Evolutionary conservation across 306 rosid genomes (phyloP).

Genomic region (Carpinus fangiana): DNA sequence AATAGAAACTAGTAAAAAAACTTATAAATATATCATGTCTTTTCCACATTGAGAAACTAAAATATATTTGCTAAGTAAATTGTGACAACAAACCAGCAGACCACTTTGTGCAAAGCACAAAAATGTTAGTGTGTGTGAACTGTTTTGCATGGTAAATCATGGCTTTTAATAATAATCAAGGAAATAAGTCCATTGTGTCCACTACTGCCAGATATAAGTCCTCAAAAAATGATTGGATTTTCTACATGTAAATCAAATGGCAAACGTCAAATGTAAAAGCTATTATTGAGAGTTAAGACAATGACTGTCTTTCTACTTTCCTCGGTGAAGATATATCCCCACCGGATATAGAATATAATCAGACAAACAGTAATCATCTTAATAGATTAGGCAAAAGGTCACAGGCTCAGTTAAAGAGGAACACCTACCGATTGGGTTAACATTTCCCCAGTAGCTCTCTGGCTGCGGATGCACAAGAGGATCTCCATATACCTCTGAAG

Average conservation of each 20-base stretch:
- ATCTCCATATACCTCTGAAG: conserved; percentile 97
- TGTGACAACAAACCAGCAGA: neutral
- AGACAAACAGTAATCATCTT: conserved; percentile 11
- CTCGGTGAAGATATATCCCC: conserved; percentile 8
- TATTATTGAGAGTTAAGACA: neutral
- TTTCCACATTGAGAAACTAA: neutral
- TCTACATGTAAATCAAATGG: neutral
- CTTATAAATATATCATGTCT: neutral
- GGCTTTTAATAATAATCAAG: neutral
- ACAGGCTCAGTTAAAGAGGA: conserved; percentile 28
- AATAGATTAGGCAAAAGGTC: conserved; percentile 15
- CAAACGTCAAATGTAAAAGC: neutral
- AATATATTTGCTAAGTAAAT: neutral
- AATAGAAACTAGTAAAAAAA: neutral
- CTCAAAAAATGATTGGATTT: neutral
- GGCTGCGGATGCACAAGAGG: conserved; percentile 94
- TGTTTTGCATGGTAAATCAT: neutral
- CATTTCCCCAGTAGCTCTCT: conserved; percentile 97
- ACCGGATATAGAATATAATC: neutral
- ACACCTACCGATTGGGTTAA: conserved; percentile 88
- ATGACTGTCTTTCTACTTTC: neutral
- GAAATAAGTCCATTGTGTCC: neutral
- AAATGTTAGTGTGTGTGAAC: neutral
- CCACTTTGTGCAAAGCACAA: neutral
- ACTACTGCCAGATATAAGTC: neutral